Evolutionary conservation across 2,329 filamentous ascomycete genomes (phyloP), one percentile per base, ranked within the genome.

Genomic region (Sporothrix curviconia): DNA sequence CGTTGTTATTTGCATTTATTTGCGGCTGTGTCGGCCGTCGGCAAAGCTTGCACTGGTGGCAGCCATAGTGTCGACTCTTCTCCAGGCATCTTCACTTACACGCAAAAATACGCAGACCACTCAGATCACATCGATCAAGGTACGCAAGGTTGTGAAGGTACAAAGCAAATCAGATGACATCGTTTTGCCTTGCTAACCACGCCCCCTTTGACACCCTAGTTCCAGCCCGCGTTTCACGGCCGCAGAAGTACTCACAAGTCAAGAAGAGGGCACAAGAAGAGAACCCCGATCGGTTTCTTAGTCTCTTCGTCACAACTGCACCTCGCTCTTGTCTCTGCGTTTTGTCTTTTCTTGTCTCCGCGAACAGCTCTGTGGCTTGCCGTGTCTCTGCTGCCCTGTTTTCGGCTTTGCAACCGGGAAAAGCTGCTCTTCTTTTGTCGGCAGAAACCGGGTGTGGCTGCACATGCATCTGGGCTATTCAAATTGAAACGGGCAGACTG

Each of bases 391-490:
- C n/a, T 34, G 8, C 25, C 19, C 14, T 36, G 19, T 47, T 43
- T 30, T 28, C 24, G 32, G 55, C 47, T 43, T 51, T 28, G 46
- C 40, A 43, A 55, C 42, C 42, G 32, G 42, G 52, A 55, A 55
- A 47, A 14, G 42, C 17, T 44, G 40, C 37, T 32, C 8, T 30
- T 3, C 8, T 32, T 34, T 28, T 34, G 17, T 24, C n/a, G 17
- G 19, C 17, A 19, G 28, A 25, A n/a, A 5, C 40, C 7, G 40
- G 39, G 52, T 25, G 52, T 55, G 39, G 39, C 30, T 55, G 52
- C 40, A 44, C 12, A n/a, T n/a, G 15, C n/a, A n/a, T 52, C 49
- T 42, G 3, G 32, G 42, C 19, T 11, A 24, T 19, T 42, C 15
- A 14, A 42, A 32, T 32, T 15, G n/a, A 42, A 42, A 19, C n/a